These are phyloP conservation scores for Erodium maritimum DNA, from an alignment of 345 rosid genomes.

Conservation along the genomic window DNA sequence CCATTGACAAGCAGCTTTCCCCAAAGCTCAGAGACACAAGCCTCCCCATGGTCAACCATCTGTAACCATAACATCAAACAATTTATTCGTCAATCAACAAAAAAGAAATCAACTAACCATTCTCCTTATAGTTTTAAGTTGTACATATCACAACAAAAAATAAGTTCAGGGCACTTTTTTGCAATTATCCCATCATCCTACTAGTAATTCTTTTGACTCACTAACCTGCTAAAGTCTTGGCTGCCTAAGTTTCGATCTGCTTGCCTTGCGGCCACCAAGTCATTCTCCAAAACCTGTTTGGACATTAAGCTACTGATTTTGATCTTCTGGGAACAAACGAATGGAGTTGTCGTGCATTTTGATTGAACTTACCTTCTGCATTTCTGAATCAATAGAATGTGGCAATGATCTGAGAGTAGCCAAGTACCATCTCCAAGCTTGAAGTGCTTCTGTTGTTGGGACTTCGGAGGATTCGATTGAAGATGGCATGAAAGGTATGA, in stretches of 20 bases:
- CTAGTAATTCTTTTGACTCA: no score
- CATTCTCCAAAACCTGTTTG: conserved; percentile 74
- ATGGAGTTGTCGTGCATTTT: no score
- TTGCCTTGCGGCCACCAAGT: conserved; percentile 76
- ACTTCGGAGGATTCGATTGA: conserved; percentile 23
- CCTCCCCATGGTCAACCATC: conserved; percentile 81
- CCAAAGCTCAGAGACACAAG: conserved; percentile 68
- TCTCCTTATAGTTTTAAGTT: no score
- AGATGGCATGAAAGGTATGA: conserved; percentile 70
- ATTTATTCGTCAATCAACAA: no score
- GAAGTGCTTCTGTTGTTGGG: conserved; percentile 30
- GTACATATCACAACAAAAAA: no score
- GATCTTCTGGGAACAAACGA: no score
- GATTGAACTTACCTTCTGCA: conserved; percentile 49
- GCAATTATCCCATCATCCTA: no score
- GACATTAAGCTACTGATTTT: no score
- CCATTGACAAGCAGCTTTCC: conserved; percentile 43
- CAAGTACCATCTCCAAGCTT: conserved; percentile 89
- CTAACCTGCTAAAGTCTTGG: conserved; percentile 81
- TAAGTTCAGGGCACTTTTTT: no score
- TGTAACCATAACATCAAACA: conserved; percentile 12
- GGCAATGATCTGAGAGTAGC: conserved; percentile 59
- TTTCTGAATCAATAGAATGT: conserved; percentile 54
- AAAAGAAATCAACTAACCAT: no score
- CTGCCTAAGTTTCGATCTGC: conserved; percentile 61